Base-by-base conservation (phyloP, 1,284 basidiomycete genomes). In the Trametes versicolor region DNA sequence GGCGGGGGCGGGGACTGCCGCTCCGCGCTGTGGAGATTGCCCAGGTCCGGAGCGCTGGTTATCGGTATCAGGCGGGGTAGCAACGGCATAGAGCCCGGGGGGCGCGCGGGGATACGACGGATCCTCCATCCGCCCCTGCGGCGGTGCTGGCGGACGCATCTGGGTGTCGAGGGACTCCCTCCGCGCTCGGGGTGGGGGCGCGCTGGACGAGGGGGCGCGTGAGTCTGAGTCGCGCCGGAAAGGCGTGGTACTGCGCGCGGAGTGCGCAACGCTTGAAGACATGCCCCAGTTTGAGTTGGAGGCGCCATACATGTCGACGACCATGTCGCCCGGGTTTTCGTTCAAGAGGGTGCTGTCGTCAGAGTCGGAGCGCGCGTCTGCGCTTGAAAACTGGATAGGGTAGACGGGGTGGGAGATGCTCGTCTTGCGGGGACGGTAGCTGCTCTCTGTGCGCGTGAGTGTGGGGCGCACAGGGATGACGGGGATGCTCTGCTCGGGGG, bases 301-400 rank as follows among this genome's bases (percentile, higher is more conserved):
- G 67, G 61, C n/a, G 62, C 62, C 29, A 68, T 58, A n/a, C 56
- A 70, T 67, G 62, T 72, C 69, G 49, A 69, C 63, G 34, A 69
- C 65, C 66, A 70, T 67, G 61, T 64, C 58, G n/a, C n/a, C 32
- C 39, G 54, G 50, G 25, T 55, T 60, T 25, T 71, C 70, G 47
- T 67, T 67, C 47, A 72, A 60, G 48, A 68, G 67, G 23, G 73
- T 73, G 37, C 67, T 70, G 57, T 73, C 73, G 59, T 17, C 17
- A 17, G 66, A 69, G 45, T 73, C 72, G 27, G 69, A 71, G 19
- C 41, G 49, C 32, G 63, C 53, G 45, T 69, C 69, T 53, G 67
- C 64, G 27, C 58, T 51, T 6, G 64, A 57, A 32, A 66, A 60
- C 23, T 64, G 67, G 29, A 69, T 51, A 21, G 63, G 65, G 49